These are phyloP conservation scores for Alternaria sp. DNA, from an alignment of 2,329 filamentous ascomycete species.

Conservation along the genomic window DNA sequence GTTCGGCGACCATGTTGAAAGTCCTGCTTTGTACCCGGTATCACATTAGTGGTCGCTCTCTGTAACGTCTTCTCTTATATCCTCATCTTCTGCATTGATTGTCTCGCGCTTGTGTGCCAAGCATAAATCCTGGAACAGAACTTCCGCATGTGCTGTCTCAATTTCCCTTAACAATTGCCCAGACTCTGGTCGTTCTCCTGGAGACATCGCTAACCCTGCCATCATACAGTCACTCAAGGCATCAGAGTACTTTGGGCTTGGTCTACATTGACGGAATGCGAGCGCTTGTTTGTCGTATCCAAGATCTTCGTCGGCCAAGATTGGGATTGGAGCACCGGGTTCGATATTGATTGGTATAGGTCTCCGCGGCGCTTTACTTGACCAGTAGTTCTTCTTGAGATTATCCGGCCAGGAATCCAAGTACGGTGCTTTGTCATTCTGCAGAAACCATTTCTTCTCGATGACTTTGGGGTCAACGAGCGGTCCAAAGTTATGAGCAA, in stretches of 20 bases:
- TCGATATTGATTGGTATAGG: conserved; percentile 25
- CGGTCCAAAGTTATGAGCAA: conserved; percentile 29
- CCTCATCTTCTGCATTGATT: background rate
- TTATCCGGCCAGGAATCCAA: conserved; percentile 1
- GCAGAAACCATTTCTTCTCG: conserved; percentile 1
- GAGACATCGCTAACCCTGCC: conserved; percentile 20
- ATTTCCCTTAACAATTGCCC: conserved; percentile 1
- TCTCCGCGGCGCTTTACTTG: conserved; percentile 15
- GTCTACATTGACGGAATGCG: conserved; percentile 8
- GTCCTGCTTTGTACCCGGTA: background rate
- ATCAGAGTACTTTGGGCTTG: conserved; percentile 26
- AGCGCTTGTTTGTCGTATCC: conserved; percentile 3
- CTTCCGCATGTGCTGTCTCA: background rate
- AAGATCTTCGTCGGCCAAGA: background rate
- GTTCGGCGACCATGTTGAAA: background rate
- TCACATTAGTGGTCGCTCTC: background rate
- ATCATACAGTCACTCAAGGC: conserved; percentile 28
- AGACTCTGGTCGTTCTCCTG: conserved; percentile 15
- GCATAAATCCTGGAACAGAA: background rate
- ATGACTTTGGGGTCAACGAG: conserved; percentile 16
- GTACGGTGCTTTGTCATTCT: background rate
- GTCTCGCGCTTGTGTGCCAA: background rate
- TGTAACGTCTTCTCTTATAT: background rate
- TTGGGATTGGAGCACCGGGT: background rate
- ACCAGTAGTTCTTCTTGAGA: conserved; percentile 19